A percentile compares a stretch with the other conserved stretches of the same genome.
phyloP scores from a whole-genome alignment of 1,284 basidiomycete genomes.

The Heterobasidion annosum region DNA sequence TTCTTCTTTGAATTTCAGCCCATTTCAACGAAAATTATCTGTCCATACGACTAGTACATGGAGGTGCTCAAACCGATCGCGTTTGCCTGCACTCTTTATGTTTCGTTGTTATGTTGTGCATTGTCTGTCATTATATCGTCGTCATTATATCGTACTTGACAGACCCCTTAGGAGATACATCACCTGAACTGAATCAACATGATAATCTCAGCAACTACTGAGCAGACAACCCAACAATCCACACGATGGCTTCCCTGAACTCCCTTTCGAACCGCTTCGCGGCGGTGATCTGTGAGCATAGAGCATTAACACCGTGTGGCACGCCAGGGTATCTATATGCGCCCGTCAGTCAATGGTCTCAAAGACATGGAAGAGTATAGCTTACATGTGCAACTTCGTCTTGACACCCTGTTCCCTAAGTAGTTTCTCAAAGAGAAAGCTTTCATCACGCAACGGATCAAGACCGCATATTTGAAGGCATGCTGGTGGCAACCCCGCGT shows the following conservation, averaged over 20 bases:
- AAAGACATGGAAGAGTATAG: background rate
- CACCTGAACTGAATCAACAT: too few relatives aligned
- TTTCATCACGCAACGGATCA: constrained; percentile 1
- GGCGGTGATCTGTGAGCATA: background rate
- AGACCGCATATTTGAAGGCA: background rate
- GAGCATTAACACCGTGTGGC: background rate
- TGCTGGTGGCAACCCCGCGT: background rate
- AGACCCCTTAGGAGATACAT: too few relatives aligned
- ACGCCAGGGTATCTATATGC: background rate
- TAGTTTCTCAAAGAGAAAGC: background rate
- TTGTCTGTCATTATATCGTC: too few relatives aligned
- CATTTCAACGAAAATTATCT: too few relatives aligned
- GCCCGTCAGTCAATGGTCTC: background rate
- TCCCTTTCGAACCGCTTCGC: background rate
- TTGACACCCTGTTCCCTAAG: background rate
- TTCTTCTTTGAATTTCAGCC: too few relatives aligned
- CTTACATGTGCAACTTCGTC: background rate
- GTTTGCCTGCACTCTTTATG: too few relatives aligned
- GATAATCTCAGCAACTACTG: too few relatives aligned
- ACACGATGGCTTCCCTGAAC: background rate
- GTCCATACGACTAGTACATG: too few relatives aligned
- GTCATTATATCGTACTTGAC: too few relatives aligned
- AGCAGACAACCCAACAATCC: too few relatives aligned
- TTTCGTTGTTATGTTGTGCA: too few relatives aligned
- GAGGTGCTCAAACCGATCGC: too few relatives aligned